Percentiles rank a stretch among this genome's conserved stretches.
Conservation (phyloP, 768 basidiomycete genomes). For the Pilatotrama ljubarskyi region DNA sequence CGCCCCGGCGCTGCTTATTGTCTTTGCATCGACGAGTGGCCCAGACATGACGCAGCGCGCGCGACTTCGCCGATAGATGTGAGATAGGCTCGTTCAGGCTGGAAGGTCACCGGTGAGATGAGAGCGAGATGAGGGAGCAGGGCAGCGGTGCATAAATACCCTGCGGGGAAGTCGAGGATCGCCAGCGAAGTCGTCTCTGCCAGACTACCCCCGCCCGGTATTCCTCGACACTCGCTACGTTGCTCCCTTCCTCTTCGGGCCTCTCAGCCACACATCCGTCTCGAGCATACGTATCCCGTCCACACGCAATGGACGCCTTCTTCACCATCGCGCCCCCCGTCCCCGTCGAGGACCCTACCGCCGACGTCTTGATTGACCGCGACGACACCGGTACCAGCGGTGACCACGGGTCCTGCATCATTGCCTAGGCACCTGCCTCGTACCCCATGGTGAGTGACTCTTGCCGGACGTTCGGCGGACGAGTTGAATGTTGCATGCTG, state of each 20-base stretch:
- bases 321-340: conserved; percentile 22
- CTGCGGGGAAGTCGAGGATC: not conserved
- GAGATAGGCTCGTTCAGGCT: not conserved
- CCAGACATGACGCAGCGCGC: not conserved
- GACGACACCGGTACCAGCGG: conserved; percentile 15
- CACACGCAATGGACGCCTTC: conserved; percentile 23
- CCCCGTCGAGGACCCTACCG: conserved; percentile 21
- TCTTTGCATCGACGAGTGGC: not conserved
- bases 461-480: no score
- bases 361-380: conserved; percentile 14
- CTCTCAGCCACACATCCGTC: not conserved
- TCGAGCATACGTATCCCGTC: not conserved
- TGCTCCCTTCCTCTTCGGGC: not conserved
- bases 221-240: not conserved
- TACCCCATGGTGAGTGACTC: not conserved
- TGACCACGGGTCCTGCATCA: conserved; percentile 13
- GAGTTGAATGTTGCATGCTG: no score
- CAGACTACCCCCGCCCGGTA: not conserved
- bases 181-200: conserved; percentile 9
- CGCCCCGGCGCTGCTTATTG: not conserved
- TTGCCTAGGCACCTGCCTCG: conserved; percentile 10
- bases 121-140: not conserved
- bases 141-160: conserved; percentile 4
- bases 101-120: not conserved
- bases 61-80: not conserved